Percentiles rank a stretch among this genome's conserved stretches.
These are phyloP conservation scores for Ceratocystis eucalypticola DNA, from an alignment of 2,329 filamentous ascomycete species.

Conservation along the genomic window DNA sequence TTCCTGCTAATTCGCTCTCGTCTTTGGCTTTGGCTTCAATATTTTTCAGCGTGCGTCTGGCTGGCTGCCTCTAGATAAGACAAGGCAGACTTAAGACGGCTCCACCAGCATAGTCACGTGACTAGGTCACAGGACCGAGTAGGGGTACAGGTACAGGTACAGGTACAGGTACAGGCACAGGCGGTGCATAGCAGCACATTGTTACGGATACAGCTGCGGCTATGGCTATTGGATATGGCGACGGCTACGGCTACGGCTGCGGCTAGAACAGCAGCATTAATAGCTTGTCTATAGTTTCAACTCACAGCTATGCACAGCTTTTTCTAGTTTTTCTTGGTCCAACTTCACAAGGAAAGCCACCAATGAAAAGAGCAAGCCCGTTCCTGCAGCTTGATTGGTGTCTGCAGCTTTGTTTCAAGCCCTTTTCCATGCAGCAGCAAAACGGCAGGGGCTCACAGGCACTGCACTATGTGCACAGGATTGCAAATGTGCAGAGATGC, in stretches of 20 bases:
- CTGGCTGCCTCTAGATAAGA: background rate
- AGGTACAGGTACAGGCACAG: background rate
- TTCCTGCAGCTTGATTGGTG: background rate
- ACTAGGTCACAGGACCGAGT: background rate
- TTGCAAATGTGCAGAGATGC: background rate
- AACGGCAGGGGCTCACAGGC: background rate
- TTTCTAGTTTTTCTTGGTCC: background rate
- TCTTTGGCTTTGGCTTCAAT: background rate
- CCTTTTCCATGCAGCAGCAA: background rate
- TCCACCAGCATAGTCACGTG: background rate
- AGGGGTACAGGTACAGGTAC: background rate
- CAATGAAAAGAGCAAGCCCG: background rate
- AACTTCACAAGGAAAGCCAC: background rate
- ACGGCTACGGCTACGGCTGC: too few species aligned
- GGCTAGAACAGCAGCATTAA: too few species aligned
- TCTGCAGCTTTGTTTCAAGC: background rate
- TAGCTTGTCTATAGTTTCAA: too few species aligned
- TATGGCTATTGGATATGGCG: too few species aligned
- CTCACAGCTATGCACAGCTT: too few species aligned
- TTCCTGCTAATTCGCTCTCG: background rate
- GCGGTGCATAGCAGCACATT: background rate
- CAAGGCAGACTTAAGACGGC: too few species aligned
- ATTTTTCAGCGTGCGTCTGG: background rate
- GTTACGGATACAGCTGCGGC: too few species aligned
- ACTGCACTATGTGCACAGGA: background rate